Percentiles rank a stretch among this genome's conserved stretches.
Conservation (phyloP, 2,329 filamentous ascomycete genomes). For the Thermoascus crustaceus region DNA sequence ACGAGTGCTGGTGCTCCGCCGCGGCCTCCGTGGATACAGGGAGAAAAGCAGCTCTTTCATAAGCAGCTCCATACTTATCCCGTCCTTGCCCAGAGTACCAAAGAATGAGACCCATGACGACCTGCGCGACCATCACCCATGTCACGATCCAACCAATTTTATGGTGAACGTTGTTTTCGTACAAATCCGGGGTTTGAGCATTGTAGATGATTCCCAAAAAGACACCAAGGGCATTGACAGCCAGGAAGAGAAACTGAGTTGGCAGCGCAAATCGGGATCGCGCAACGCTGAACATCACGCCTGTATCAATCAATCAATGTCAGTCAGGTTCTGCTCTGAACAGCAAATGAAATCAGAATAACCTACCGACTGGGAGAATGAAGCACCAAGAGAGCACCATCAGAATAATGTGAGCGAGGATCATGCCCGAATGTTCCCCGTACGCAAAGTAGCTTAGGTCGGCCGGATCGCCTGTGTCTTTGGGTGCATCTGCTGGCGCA, state of each 20-base stretch:
- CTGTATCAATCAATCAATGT: conserved; percentile 40
- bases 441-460: conserved; percentile 38
- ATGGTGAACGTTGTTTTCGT: conserved; percentile 79
- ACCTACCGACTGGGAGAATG: conserved; percentile 62
- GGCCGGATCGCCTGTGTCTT: conserved; percentile 20
- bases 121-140: conserved; percentile 62
- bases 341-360: conserved; percentile 8
- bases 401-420: conserved; percentile 62
- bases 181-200: conserved; percentile 72
- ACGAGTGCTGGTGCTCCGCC: conserved; percentile 43
- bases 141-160: conserved; percentile 80
- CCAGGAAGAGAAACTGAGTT: conserved; percentile 60
- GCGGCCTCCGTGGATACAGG: conserved; percentile 52
- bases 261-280: conserved; percentile 65
- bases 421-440: conserved; percentile 34
- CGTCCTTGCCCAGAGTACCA: conserved; percentile 46
- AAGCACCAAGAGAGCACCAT: conserved; percentile 68
- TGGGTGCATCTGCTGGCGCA: conserved; percentile 10
- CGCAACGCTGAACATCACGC: conserved; percentile 77
- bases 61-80: conserved; percentile 21
- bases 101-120: conserved; percentile 58
- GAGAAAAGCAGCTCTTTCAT: conserved; percentile 54
- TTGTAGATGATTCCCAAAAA: conserved; percentile 66
- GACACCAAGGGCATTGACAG: conserved; percentile 56
- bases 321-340: conserved; percentile 1